Evolutionary conservation across 768 basidiomycete genomes (phyloP).

Genomic region (Pulveroboletus sp.): DNA sequence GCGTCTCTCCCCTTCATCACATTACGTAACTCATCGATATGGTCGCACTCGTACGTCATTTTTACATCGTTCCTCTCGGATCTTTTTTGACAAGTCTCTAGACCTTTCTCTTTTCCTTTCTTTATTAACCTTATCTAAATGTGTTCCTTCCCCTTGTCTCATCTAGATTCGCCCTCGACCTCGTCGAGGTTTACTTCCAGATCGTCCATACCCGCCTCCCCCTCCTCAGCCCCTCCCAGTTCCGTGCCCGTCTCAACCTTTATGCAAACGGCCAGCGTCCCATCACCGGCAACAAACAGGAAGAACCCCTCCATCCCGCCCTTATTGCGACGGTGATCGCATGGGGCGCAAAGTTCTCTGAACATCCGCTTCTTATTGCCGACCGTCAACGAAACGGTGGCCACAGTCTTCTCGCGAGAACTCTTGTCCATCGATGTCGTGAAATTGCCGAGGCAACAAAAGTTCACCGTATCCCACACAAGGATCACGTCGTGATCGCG

Average conservation of each 20-base stretch:
- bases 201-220: constrained; percentile 87
- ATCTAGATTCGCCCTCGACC: constrained; percentile 81
- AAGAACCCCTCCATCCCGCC: constrained; percentile 59
- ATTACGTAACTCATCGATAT: constrained; percentile 29
- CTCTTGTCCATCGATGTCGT: constrained; percentile 74
- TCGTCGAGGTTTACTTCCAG: constrained; percentile 93
- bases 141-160: constrained; percentile 4
- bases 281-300: constrained; percentile 23
- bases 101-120: constrained; percentile 22
- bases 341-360: constrained; percentile 92
- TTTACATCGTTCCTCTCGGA: constrained; percentile 13
- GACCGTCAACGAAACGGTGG: constrained; percentile 69
- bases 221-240: constrained; percentile 77
- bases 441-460: constrained; percentile 85
- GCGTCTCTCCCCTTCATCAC: constrained; percentile 41
- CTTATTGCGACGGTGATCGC: constrained; percentile 84
- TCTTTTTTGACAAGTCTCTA: constrained; percentile 22
- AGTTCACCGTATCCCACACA: constrained; percentile 73
- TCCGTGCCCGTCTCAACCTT: constrained; percentile 66
- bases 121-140: constrained; percentile 28
- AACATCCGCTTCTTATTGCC: constrained; percentile 76
- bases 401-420: constrained; percentile 74
- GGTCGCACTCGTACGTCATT: constrained; percentile 25
- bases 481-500: constrained; percentile 79
- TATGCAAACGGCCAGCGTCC: constrained; percentile 26